A percentile compares a stretch with the other conserved stretches of the same genome.
phyloP scores from a whole-genome alignment of 2,329 filamentous ascomycete species.

The Penicillium sp. region DNA sequence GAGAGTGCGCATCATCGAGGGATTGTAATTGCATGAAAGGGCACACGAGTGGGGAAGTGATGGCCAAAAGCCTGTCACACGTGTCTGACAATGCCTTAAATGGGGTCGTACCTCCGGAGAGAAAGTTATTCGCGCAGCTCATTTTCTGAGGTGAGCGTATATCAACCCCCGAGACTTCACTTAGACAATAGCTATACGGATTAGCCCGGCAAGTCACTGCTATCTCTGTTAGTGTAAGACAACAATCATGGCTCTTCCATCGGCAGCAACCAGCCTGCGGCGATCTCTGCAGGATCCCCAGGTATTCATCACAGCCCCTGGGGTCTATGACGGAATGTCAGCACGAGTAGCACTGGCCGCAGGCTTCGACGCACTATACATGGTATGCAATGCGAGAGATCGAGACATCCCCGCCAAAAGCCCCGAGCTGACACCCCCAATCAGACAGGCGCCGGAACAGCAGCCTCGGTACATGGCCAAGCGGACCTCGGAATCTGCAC shows the following conservation, averaged over 20 bases:
- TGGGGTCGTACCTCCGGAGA: neutral
- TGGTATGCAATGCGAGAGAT: conserved; percentile 39
- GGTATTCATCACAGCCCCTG: conserved; percentile 47
- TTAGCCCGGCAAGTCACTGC: neutral
- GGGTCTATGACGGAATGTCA: conserved; percentile 54
- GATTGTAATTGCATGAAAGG: conserved; percentile 1
- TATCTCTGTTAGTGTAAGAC: neutral
- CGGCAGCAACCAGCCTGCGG: conserved; percentile 36
- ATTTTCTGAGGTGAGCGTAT: neutral
- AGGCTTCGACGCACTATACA: conserved; percentile 53
- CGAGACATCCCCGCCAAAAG: neutral
- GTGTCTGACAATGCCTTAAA: neutral
- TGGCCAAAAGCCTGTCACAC: conserved; percentile 14
- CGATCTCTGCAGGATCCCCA: conserved; percentile 34
- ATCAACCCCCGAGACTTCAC: neutral
- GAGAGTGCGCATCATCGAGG: conserved; percentile 18
- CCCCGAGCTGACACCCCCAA: neutral
- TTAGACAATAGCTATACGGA: neutral
- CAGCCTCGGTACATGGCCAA: conserved; percentile 50
- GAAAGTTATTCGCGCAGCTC: neutral
- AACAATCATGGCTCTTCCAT: conserved; percentile 25
- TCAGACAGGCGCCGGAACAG: conserved; percentile 54
- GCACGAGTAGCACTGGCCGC: conserved; percentile 50
- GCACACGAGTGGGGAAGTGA: conserved; percentile 13
- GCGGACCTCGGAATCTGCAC: conserved; percentile 54